Base-by-base conservation (phyloP, 2,329 filamentous ascomycete species). In the Phialophora macrospora region DNA sequence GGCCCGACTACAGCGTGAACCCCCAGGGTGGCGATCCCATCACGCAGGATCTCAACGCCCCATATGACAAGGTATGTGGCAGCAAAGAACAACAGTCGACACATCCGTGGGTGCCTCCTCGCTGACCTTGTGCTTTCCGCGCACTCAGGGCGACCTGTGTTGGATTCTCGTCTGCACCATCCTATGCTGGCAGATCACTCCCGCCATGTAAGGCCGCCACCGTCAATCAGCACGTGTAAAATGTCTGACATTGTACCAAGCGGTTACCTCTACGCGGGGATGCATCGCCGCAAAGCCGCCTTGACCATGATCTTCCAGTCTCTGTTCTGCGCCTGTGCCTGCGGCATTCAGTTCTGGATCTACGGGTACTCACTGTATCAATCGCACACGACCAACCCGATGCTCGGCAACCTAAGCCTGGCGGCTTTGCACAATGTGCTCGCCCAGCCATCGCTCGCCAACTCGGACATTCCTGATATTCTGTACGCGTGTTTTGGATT, bases 401-500 rank as follows among this genome's bases (percentile, higher is more conserved):
- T 88, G 75, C 88, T 90, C 67, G 87, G 87, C 24, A 81, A 87
- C 71, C 73, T 89, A 60, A 80, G 80, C 57, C 85, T 88, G 72
- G 88, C 89, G 55, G 87, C 85, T 6, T 73, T 89, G 74, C 86
- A 80, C 73, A 82, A 87, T 71, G 85, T 69, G 58, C 62, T 70
- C 20, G 83, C 83, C 14, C 85, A 85, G 6, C 87, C 87, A 0
- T 87, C 84, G 2, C 83, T 84, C 2, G 85, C 85, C 8, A 85
- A 81, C 26, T 75, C 79, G 3, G 76, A 83, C 11, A 79, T 89
- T 46, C 87, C 87, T 0, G 87, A 89, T 68, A 87, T 90, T 65
- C 82, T 88, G 4, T 89, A 88, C 76, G 88, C 85, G 70, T 77
- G 88, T 38, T 89, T 88, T 72, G 86, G 89, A 72, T 79, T 88